These are phyloP conservation scores for Tephrocybe sp. DNA, from an alignment of 768 basidiomycete species.

Conservation along the genomic window DNA sequence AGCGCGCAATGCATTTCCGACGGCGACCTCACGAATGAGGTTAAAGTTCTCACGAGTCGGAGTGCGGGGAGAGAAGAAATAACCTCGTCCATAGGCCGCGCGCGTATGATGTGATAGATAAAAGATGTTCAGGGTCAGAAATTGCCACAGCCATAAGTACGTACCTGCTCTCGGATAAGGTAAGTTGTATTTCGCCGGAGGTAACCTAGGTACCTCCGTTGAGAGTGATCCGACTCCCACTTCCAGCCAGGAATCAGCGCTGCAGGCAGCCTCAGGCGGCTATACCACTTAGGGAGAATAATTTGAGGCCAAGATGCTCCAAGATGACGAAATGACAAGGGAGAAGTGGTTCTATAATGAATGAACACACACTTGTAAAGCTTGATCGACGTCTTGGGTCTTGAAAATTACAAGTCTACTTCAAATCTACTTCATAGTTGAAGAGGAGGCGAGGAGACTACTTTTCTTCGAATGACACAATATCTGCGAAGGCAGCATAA, in stretches of 20 bases:
- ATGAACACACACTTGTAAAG: too few relatives aligned
- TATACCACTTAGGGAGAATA: too few relatives aligned
- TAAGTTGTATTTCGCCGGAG: slow-evolving; percentile 4
- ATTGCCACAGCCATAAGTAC: not conserved
- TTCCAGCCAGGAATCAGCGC: too few relatives aligned
- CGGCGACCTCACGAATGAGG: slow-evolving; percentile 17
- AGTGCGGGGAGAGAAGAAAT: slow-evolving; percentile 4
- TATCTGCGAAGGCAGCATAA: too few relatives aligned
- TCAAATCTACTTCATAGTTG: too few relatives aligned
- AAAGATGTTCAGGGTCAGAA: slow-evolving; percentile 3
- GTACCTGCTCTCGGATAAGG: slow-evolving; percentile 1
- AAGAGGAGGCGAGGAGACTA: too few relatives aligned
- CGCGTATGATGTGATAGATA: not conserved
- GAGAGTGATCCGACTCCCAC: slow-evolving; percentile 6
- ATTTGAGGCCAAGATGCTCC: too few relatives aligned
- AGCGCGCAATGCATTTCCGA: slow-evolving; percentile 13
- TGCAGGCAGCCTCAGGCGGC: not conserved
- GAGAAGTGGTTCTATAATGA: not conserved
- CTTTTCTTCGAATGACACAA: too few relatives aligned
- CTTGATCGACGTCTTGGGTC: too few relatives aligned
- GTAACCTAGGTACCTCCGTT: slow-evolving; percentile 4
- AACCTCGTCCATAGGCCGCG: not conserved
- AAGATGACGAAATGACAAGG: not conserved
- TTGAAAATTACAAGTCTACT: too few relatives aligned
- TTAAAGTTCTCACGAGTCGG: slow-evolving; percentile 18